Evolutionary conservation across 148 eudicot genomes (phyloP), one percentile per base, ranked within the genome.

Genomic region (Rhododendron henanense): DNA sequence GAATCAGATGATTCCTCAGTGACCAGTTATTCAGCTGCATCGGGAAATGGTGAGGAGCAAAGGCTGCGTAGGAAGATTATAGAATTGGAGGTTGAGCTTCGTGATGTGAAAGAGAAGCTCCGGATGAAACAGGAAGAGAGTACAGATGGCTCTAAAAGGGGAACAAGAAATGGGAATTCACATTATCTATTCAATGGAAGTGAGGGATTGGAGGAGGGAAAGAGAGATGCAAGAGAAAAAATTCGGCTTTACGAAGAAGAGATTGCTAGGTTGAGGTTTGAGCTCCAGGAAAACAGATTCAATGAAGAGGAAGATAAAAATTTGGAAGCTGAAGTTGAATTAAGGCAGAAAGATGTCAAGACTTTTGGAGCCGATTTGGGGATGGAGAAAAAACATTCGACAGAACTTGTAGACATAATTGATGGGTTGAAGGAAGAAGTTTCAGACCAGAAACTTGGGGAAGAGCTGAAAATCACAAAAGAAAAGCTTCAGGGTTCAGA

Each of bases 1-100:
- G 99, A 94, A 80, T 92, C 95, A 73, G 98, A 95, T 90, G 93
- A 91, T 69, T 96, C 99, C 28, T 94, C 98, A 13, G 89, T 94
- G 8, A 89, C 92, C 85, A 94, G 90, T 87, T 90, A 92, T 81
- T 81, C 90, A 37, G 86, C 88, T 74, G 67, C 88, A 84, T 81
- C 90, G 15, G 90, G 78, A 48, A 90, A 83, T 74, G 88, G 83
- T 67, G 93, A 88, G 57, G 95, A 91, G 82, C 90, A 89, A 79
- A 91, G 87, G 83, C 78, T 90, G 86, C 93, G 89, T 65, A 88
- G 67, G 88, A 92, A 88, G 91, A 87, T 88, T 76, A 39, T 71
- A 84, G 96, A 92, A 84, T 85, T 91, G 77, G 98, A 94, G 76
- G 79, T 75, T 83, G 96, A 94, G 91, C 89, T 91, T 78, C 88